Evolutionary conservation across 768 basidiomycete genomes (phyloP).

Genomic region (Termitomyces sp.): DNA sequence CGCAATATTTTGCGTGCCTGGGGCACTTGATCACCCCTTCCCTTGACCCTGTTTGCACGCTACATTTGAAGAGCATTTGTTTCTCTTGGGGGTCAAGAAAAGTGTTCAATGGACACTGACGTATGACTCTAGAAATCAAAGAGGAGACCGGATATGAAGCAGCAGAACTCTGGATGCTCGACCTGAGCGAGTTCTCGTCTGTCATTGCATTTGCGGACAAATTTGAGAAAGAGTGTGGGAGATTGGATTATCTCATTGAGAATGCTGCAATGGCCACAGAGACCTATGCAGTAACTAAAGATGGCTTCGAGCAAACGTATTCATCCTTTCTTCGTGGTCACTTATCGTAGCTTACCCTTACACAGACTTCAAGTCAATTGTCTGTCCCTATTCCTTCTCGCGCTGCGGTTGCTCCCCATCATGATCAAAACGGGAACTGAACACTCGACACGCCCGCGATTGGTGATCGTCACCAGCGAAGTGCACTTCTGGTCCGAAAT

Average conservation of each 20-base stretch:
- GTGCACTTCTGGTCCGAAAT: conserved; percentile 27
- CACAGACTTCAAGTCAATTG: conserved; percentile 43
- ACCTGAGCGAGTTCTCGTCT: conserved; percentile 34
- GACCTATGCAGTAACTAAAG: conserved; percentile 20
- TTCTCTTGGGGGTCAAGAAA: neutral
- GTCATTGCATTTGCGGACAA: conserved; percentile 32
- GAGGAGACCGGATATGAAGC: conserved; percentile 25
- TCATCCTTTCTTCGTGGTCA: neutral
- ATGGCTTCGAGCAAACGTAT: conserved; percentile 44
- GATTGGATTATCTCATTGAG: conserved; percentile 39
- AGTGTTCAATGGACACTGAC: neutral
- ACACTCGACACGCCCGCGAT: conserved; percentile 23
- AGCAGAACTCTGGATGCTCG: conserved; percentile 34
- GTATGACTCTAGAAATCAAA: conserved; percentile 16
- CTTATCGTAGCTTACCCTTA: neutral
- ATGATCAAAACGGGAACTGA: conserved; percentile 31
- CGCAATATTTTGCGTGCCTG: too few species aligned
- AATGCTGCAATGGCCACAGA: conserved; percentile 28
- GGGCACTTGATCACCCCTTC: neutral
- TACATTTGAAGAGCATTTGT: neutral
- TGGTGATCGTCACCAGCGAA: conserved; percentile 41
- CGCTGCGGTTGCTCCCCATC: conserved; percentile 35
- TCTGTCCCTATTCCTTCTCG: conserved; percentile 33
- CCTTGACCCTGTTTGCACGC: neutral
- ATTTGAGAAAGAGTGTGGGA: conserved; percentile 23